A percentile compares a stretch with the other conserved stretches of the same genome.
Evolutionary conservation across 2,329 filamentous ascomycete species (phyloP).

Genomic region (Ophiostoma angusticollis): DNA sequence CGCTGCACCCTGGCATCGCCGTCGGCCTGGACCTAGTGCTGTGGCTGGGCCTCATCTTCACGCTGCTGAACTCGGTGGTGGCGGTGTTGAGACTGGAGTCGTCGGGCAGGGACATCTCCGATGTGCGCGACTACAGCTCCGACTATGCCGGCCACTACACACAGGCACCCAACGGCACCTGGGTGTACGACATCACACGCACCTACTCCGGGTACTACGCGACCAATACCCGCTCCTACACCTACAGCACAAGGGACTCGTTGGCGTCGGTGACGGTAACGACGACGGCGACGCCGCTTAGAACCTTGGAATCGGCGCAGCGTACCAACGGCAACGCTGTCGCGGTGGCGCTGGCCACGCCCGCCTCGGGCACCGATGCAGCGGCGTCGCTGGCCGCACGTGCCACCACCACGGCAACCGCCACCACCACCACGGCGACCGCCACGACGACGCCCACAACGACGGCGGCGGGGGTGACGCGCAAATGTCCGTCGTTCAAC

Average conservation of each 20-base stretch:
- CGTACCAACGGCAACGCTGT: no score
- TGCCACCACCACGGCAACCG: not conserved
- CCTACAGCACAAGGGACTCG: no score
- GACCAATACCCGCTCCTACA: not conserved
- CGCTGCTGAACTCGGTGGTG: not conserved
- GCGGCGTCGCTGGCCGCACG: not conserved
- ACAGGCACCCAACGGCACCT: slow-evolving; percentile 9
- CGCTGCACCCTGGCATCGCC: slow-evolving; percentile 10
- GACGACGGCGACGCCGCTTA: not conserved
- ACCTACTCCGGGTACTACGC: not conserved
- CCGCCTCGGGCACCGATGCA: not conserved
- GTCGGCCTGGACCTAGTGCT: slow-evolving; percentile 12
- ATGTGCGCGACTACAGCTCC: not conserved
- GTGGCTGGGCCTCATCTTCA: slow-evolving; percentile 9
- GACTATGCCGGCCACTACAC: slow-evolving; percentile 3
- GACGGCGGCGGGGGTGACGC: not conserved
- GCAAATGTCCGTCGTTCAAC: slow-evolving; percentile 6
- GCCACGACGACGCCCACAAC: no score
- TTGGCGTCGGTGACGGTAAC: not conserved
- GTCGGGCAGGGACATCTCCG: not conserved
- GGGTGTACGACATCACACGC: slow-evolving; percentile 9
- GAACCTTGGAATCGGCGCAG: no score
- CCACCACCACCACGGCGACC: not conserved
- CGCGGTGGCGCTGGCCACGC: not conserved
- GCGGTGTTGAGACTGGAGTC: not conserved